Evolutionary conservation across 345 rosid species (phyloP).

Genomic region (Leavenworthia alabamica): DNA sequence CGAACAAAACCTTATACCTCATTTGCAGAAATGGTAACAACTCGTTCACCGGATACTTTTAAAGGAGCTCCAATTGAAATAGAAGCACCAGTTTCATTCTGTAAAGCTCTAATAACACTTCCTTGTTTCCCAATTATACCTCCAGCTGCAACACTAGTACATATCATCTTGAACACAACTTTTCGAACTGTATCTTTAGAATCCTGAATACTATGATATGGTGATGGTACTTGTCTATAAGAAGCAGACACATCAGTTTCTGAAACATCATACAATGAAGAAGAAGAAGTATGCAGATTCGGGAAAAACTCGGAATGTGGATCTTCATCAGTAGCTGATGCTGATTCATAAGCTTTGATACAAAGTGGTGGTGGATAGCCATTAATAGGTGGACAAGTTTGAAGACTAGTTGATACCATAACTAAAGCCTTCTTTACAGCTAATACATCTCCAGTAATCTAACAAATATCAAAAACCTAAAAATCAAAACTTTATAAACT

Average conservation of each 20-base stretch:
- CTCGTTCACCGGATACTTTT: slow-evolving; percentile 35
- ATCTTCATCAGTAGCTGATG: slow-evolving; percentile 26
- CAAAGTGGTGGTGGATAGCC: slow-evolving; percentile 33
- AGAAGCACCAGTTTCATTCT: slow-evolving; percentile 59
- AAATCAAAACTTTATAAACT: neutral
- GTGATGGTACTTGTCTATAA: slow-evolving; percentile 9
- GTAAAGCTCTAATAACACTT: slow-evolving; percentile 42
- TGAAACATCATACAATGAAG: slow-evolving; percentile 28
- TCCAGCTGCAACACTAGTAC: slow-evolving; percentile 46
- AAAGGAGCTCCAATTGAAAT: slow-evolving; percentile 36
- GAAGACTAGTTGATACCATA: slow-evolving; percentile 44
- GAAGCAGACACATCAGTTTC: slow-evolving; percentile 22
- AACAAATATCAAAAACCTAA: neutral
- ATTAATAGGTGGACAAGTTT: slow-evolving; percentile 36
- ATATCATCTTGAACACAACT: slow-evolving; percentile 49
- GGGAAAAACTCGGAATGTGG: slow-evolving; percentile 49
- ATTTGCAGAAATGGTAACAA: slow-evolving; percentile 51
- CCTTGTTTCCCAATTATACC: slow-evolving; percentile 66
- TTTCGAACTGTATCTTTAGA: slow-evolving; percentile 14
- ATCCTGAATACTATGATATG: slow-evolving; percentile 13
- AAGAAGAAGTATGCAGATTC: slow-evolving; percentile 38
- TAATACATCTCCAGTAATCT: slow-evolving; percentile 51
- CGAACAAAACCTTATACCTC: slow-evolving; percentile 38
- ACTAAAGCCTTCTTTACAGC: slow-evolving; percentile 64
- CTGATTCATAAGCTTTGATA: slow-evolving; percentile 31